Base-by-base conservation (phyloP, 1,139 yeast species). In the Nakaseomyces uthaithaninus region DNA sequence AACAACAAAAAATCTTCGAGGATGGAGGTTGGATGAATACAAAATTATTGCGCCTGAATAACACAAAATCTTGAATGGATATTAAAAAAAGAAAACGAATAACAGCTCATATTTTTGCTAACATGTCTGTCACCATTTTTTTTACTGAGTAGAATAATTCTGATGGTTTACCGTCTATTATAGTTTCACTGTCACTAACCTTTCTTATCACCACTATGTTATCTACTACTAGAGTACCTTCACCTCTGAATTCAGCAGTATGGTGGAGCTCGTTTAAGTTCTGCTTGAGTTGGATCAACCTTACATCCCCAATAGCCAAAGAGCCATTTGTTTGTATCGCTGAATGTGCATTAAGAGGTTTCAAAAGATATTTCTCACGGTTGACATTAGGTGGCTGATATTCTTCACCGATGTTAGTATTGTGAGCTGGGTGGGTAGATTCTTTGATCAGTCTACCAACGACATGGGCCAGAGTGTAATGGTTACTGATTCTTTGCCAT, bases 181-280 rank as follows among this genome's bases (percentile, higher is more conserved):
- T 68, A 16, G 93, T 74, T 55, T 82, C 82, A 31, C 96, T 95
- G 37, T 87, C 87, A 8, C 76, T 74, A 3, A 83, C 71, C 59
- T 91, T 89, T 44, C 86, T 68, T 7, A 91, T 76, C 1, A 89
- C 80, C 19, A 91, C 74, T 42, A 67, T 67, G 45, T 82, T 84
- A 54, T 89, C 89, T 28, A 94, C 83, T 7, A 89, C 94, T 39
- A 91, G 66, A 0, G 89, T 79, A 58, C 97, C 98, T 58, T 87
- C 96, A 42, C 96, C 93, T 56, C 83, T 78, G 59, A 91, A 86
- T 54, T 89, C 96, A 0, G 95, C 95, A 42, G 69, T 68, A 52
- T 82, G 74, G 41, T 85, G 82, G 39, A 66, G 63, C 15, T 69
- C 67, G 22, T 72, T 62, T 37, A 89, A 66, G 44, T 72, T 72